A percentile compares a stretch with the other conserved stretches of the same genome.
phyloP scores from a whole-genome alignment of 2,329 filamentous ascomycete genomes.

The Xylariaceae sp. region DNA sequence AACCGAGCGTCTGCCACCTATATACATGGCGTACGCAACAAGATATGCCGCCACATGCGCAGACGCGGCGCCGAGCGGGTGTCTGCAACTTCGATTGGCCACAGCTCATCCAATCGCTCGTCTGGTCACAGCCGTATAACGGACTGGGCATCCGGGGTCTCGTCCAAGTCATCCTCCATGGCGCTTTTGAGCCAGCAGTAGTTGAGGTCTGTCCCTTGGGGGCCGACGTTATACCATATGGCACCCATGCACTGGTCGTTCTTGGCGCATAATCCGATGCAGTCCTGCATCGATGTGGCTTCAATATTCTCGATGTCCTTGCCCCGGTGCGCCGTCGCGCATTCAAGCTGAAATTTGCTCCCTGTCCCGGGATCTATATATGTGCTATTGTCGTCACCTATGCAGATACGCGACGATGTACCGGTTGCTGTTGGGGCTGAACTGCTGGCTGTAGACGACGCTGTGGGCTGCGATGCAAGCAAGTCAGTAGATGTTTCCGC shows the following conservation, averaged over 20 bases:
- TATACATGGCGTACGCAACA: too few relatives aligned
- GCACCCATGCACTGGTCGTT: slow-evolving; percentile 21
- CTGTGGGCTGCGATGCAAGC: slow-evolving; percentile 10
- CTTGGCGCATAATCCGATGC: slow-evolving; percentile 22
- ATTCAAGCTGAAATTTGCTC: slow-evolving; percentile 20
- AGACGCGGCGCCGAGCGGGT: too few relatives aligned
- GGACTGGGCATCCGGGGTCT: slow-evolving; percentile 24
- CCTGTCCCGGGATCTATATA: slow-evolving; percentile 23
- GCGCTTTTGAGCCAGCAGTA: slow-evolving; percentile 29
- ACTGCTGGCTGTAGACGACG: not conserved
- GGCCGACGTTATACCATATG: slow-evolving; percentile 26
- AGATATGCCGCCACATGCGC: too few relatives aligned
- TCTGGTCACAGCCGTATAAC: slow-evolving; percentile 18
- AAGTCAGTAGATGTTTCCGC: slow-evolving; percentile 9
- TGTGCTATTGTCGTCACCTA: slow-evolving; percentile 22
- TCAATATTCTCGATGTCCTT: slow-evolving; percentile 23
- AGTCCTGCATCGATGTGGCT: slow-evolving; percentile 24
- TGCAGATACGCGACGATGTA: slow-evolving; percentile 14
- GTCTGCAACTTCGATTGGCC: not conserved
- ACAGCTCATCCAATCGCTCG: slow-evolving; percentile 10
- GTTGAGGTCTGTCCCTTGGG: slow-evolving; percentile 29
- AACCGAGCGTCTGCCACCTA: too few relatives aligned
- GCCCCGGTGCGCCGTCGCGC: slow-evolving; percentile 22
- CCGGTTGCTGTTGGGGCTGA: not conserved
- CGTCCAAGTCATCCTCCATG: slow-evolving; percentile 17